phyloP scores from a whole-genome alignment of 2,329 filamentous ascomycete genomes.

The Colletotrichum navitas region DNA sequence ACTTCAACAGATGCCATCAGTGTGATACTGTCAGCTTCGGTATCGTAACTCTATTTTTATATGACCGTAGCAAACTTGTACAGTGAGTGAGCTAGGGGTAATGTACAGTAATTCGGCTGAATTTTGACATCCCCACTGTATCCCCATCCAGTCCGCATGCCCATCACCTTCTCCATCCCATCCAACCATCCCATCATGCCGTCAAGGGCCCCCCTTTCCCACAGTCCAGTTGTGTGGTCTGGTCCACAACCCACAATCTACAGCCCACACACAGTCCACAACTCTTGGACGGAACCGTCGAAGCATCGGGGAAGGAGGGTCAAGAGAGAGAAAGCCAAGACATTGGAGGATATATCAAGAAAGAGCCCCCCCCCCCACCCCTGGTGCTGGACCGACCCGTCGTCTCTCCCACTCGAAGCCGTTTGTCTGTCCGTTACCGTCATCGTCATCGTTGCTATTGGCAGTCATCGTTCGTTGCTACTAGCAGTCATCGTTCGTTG shows the following conservation, averaged over 20 bases:
- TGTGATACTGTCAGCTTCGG: too few relatives aligned
- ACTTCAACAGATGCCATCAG: too few relatives aligned
- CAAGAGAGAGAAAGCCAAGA: conserved; percentile 30
- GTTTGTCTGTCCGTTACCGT: conserved; percentile 4
- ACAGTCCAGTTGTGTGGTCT: conserved; percentile 18
- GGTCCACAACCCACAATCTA: conserved; percentile 20
- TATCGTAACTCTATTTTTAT: too few relatives aligned
- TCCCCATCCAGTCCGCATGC: conserved; percentile 20
- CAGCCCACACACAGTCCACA: conserved; percentile 18
- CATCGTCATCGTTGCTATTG: conserved; percentile 15
- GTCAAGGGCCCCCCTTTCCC: conserved; percentile 26
- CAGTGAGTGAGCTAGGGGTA: too few relatives aligned
- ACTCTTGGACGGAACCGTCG: conserved; percentile 26
- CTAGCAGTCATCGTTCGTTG: conserved; percentile 10
- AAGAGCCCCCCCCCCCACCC: conserved; percentile 33
- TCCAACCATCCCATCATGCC: conserved; percentile 23
- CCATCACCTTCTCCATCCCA: conserved; percentile 33
- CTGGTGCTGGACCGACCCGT: conserved; percentile 13
- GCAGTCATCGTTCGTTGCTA: conserved; percentile 16
- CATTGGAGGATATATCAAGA: conserved; percentile 38
- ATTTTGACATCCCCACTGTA: background rate
- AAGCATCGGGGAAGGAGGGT: background rate
- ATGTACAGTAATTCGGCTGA: too few relatives aligned
- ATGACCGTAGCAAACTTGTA: too few relatives aligned
- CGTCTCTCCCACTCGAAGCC: conserved; percentile 6